Evolutionary conservation across 805 yeast genomes (phyloP), one percentile per base, ranked within the genome.

Genomic region (Yamadazyma ubonensis): DNA sequence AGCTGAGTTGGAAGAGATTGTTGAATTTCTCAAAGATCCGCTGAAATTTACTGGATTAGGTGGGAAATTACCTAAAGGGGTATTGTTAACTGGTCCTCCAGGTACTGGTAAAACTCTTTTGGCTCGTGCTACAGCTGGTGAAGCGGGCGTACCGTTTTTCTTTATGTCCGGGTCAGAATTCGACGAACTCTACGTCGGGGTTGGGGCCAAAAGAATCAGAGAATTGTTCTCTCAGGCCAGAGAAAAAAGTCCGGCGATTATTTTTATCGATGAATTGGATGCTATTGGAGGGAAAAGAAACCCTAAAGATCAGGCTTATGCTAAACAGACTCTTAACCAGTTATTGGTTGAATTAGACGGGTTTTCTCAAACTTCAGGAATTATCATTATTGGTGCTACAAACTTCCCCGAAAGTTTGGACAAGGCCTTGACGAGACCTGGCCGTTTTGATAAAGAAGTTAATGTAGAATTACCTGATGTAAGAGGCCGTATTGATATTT

Each of bases 81-180:
- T 93, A 5, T 70, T 93, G 43, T 72, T 91, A 49, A 93, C 98
- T 9, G 99, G 99, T 33, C 99, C 99, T 27, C 99, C 99, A 29
- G 99, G 99, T 66, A 91, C 99, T 5, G 99, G 99, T 78, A 91
- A 93, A 62, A 93, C 99, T 1, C 71, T 91, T 50, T 76, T 93
- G 48, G 98, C 98, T 0, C 80, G 98, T 54, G 98, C 99, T 20
- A 95, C 96, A 21, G 99, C 99, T 6, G 98, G 98, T 48, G 98
- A 91, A 65, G 98, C 99, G 5, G 98, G 96, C 41, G 98, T 93
- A 17, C 99, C 98, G 30, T 93, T 93, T 59, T 91, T 90, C 66
- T 91, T 91, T 65, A 91, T 93, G 97, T 86, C 96, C 5, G 99
- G 99, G 33, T 87, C 96, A 1, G 99, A 93, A 61, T 93, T 93